Conservation (phyloP, 73 alveolate species). For the Durusdinium trenchii region DNA sequence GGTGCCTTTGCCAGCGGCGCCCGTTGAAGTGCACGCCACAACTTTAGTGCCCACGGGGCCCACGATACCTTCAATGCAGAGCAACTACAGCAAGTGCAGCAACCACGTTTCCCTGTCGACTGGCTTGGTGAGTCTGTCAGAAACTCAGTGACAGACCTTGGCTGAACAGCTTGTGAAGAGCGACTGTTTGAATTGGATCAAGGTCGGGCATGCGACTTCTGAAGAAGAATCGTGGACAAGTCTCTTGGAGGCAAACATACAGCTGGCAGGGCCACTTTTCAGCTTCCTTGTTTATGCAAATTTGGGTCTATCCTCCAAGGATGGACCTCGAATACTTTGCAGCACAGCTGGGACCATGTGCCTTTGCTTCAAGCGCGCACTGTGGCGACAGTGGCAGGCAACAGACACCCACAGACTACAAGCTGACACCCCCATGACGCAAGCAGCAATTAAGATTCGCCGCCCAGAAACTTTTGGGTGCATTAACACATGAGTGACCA, state of each 20-base stretch:
- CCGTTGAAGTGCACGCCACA: neutral
- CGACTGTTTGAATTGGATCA: neutral
- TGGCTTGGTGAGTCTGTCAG: neutral
- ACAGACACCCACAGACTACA: too few species aligned
- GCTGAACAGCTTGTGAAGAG: neutral
- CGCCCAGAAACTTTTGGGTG: too few species aligned
- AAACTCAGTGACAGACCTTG: neutral
- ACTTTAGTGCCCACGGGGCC: neutral
- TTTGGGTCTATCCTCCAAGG: neutral
- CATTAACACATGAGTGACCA: too few species aligned
- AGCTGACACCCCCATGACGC: too few species aligned
- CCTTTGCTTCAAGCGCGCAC: neutral
- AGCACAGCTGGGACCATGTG: conserved; percentile 7
- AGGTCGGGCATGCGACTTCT: conserved; percentile 20
- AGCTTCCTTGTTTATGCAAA: too few species aligned
- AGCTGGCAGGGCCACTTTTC: too few species aligned
- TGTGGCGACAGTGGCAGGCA: too few species aligned
- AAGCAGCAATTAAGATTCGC: too few species aligned
- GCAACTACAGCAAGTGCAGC: too few species aligned
- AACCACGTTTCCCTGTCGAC: neutral
- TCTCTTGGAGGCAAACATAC: neutral
- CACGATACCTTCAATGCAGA: too few species aligned
- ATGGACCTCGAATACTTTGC: neutral
- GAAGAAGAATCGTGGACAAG: neutral
- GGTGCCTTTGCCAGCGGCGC: too few species aligned